Evolutionary conservation across 2,329 filamentous ascomycete genomes (phyloP).

Genomic region (Talaromyces sp.): DNA sequence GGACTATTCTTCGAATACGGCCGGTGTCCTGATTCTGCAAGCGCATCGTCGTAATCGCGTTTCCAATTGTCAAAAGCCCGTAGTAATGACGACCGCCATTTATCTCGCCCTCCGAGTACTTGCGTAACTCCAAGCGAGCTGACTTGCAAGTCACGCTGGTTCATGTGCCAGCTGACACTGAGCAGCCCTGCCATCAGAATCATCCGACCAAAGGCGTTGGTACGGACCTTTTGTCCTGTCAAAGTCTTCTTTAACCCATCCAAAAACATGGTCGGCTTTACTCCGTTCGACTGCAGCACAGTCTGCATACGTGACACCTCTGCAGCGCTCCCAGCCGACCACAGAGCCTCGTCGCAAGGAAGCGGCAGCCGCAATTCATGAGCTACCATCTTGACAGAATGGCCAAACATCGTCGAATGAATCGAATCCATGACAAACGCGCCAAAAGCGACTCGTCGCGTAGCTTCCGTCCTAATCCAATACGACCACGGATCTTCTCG

Average conservation of each 20-base stretch:
- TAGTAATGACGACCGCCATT: slow-evolving; percentile 82
- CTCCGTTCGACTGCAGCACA: slow-evolving; percentile 72
- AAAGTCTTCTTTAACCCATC: slow-evolving; percentile 88
- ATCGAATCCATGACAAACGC: slow-evolving; percentile 95
- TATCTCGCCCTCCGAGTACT: slow-evolving; percentile 80
- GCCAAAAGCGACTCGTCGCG: slow-evolving; percentile 81
- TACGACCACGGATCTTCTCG: slow-evolving; percentile 91
- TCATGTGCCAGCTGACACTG: slow-evolving; percentile 96
- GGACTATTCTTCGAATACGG: slow-evolving; percentile 24
- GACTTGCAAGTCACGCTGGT: slow-evolving; percentile 89
- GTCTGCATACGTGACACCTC: slow-evolving; percentile 84
- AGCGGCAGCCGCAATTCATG: slow-evolving; percentile 90
- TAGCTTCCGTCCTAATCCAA: slow-evolving; percentile 94
- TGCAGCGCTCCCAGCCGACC: slow-evolving; percentile 82
- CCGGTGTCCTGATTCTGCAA: slow-evolving; percentile 51
- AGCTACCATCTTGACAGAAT: slow-evolving; percentile 93
- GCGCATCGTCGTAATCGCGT: slow-evolving; percentile 78
- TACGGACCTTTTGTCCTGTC: slow-evolving; percentile 78
- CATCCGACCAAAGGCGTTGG: slow-evolving; percentile 88
- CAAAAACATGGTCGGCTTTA: slow-evolving; percentile 81
- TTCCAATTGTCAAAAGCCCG: slow-evolving; percentile 94
- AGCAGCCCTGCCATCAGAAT: slow-evolving; percentile 91
- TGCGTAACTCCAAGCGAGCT: slow-evolving; percentile 77
- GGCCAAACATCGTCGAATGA: slow-evolving; percentile 96
- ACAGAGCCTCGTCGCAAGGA: slow-evolving; percentile 88